phyloP scores from a whole-genome alignment of 768 basidiomycete genomes.

The Kwoniella pini region DNA sequence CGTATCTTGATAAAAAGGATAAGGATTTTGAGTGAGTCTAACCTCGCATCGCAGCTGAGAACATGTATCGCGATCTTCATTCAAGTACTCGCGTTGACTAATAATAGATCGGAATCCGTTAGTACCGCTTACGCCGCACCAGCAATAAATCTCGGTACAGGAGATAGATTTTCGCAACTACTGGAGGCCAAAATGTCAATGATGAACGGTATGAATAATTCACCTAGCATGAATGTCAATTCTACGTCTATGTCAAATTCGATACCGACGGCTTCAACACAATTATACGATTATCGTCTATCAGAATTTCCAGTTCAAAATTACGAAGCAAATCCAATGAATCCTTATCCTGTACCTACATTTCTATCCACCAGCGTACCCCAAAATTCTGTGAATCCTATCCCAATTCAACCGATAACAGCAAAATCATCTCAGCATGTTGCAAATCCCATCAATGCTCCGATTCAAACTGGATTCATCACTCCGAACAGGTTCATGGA shows the following conservation, averaged over 20 bases:
- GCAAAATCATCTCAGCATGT: too few species aligned
- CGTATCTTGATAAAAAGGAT: background rate
- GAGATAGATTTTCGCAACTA: conserved; percentile 40
- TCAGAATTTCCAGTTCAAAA: background rate
- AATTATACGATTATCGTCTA: background rate
- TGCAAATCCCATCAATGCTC: too few species aligned
- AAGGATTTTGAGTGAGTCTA: conserved; percentile 9
- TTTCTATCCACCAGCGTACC: too few species aligned
- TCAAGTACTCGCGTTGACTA: background rate
- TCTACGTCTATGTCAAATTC: background rate
- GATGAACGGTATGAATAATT: conserved; percentile 7
- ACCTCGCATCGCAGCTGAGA: background rate
- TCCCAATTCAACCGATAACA: background rate
- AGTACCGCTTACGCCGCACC: conserved; percentile 14
- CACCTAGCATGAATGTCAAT: background rate
- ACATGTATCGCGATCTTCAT: background rate
- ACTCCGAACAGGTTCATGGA: background rate
- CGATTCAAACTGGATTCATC: background rate
- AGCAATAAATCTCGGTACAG: conserved; percentile 27
- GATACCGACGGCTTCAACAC: background rate
- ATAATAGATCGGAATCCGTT: background rate
- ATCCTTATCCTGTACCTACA: too few species aligned
- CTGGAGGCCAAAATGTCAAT: conserved; percentile 38
- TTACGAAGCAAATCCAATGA: background rate
- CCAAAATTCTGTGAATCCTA: background rate